Evolutionary conservation across 2,329 filamentous ascomycete genomes (phyloP), one percentile per base, ranked within the genome.

Genomic region (Ophiostoma himal-ulmi): DNA sequence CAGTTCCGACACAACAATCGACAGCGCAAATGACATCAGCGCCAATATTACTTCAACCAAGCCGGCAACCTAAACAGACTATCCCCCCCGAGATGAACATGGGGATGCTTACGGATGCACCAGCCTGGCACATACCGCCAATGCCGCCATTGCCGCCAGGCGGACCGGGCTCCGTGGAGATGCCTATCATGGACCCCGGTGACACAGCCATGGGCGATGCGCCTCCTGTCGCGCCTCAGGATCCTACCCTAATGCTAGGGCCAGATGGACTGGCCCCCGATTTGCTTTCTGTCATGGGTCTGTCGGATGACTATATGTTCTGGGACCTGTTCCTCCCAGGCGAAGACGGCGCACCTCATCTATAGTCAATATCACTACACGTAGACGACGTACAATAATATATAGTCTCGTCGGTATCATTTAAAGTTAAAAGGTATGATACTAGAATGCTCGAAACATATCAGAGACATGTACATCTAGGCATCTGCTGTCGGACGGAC

Each of bases 271-370:
- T 66, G 30, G 67, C 69, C 26, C 44, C 70, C 3, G 70, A 73
- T 14, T 26, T 72, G 36, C 57, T 71, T 26, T 39, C 68, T n/a
- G 54, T 62, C 41, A 66, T 71, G 71, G 72, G 70, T 64, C 26
- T 72, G 41, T 62, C 72, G 6, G 70, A 70, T 1, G 72, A 73
- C 48, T 68, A 68, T 37, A 66, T 72, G 67, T 69, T 73, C 14
- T 73, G 72, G 70, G 70, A 73, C 37, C 54, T 70, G 22, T 71
- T 73, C 3, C 30, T 71, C 1, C 65, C 65, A 6, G 65, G 65
- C n/a, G 65, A 64, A 26, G 36, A 65, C 20, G 62, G 62, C 17
- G 17, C 20, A 20, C 34, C 36, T 11, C 34, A 22, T 14, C 11
- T 65, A 22, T 65, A 60, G 54, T 44, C 39, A 17, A 44, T 11